Percentiles rank a stretch among this genome's conserved stretches.
Conservation (phyloP, 108 stramenopile genomes). For the Nannochloropsis gaditana region DNA sequence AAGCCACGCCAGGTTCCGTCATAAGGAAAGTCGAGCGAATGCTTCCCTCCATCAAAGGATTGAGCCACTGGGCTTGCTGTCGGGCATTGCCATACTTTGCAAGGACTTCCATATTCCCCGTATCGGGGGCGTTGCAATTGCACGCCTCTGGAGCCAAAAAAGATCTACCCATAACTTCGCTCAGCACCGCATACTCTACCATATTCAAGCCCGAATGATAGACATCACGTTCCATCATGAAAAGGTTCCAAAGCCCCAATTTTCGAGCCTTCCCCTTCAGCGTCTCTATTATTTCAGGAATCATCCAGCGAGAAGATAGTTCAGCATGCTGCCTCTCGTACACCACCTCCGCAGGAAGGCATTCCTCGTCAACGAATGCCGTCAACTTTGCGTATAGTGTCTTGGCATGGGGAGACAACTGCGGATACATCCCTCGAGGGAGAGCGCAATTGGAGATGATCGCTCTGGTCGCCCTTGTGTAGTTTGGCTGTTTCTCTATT, state of each 20-base stretch:
- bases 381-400: conserved; percentile 61
- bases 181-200: conserved; percentile 41
- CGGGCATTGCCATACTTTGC: conserved; percentile 70
- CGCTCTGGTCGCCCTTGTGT: no score
- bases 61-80: conserved; percentile 66
- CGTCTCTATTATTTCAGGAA: conserved; percentile 30
- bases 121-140: conserved; percentile 92
- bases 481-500: no score
- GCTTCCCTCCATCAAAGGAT: conserved; percentile 67
- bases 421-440: conserved; percentile 53
- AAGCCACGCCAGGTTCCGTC: conserved; percentile 89
- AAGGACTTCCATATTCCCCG: conserved; percentile 96
- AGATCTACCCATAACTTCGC: conserved; percentile 69
- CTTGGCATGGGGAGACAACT: conserved; percentile 55
- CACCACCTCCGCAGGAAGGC: conserved; percentile 70
- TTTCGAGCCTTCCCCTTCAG: conserved; percentile 41
- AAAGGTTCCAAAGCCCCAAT: conserved; percentile 50
- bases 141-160: conserved; percentile 78
- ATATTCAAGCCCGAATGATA: conserved; percentile 34
- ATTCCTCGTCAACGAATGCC: conserved; percentile 63
- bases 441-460: conserved; percentile 48
- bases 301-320: conserved; percentile 28
- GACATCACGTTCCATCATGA: conserved; percentile 42
- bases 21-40: conserved; percentile 83
- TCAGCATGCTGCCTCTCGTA: conserved; percentile 58